Evolutionary conservation across 192 early-diverging fungal species (phyloP), one percentile per base, ranked within the genome.

Genomic region (Linderina pennispora): DNA sequence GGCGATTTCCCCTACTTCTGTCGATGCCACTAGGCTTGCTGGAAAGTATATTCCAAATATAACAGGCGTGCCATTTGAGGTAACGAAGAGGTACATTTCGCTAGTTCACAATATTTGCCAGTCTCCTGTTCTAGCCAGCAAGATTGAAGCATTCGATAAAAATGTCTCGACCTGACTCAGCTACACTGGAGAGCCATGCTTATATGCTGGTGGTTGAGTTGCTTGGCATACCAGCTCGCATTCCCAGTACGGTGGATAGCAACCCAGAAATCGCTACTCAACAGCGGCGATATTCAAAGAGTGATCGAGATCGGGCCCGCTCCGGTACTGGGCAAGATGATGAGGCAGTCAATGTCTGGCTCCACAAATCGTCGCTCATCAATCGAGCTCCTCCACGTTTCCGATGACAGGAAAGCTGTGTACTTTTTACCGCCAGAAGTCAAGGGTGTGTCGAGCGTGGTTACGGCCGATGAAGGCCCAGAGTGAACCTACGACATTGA

Each of bases 31-130:
- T 28, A 61, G 76, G 13, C 78, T 97, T 20, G 55, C 72, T 41
- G 78, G 67, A 37, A 85, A 84, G 58, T 97, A 95, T 61, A 92
- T 97, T 62, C 94, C 94, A 28, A 97, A 97, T 65, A 75, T 97
- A 53, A 95, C 91, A 34, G 92, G 89, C 18, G 50, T 80, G 59
- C 92, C 94, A 23, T 95, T 97, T 77, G 80, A 76, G 36, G 76
- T 89, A 23, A 71, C 77, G 24, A 83, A 81, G 67, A 63, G 59
- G 13, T 97, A 94, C n/a, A n/a, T n/a, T n/a, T n/a, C n/a, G n/a
- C n/a, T 66, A 31, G 86, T 91, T 1, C 75, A 80, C 58, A 59
- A 77, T 20, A 57, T 80, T 22, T 92, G 91, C n/a, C n/a, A n/a
- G n/a, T n/a, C n/a, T n/a, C n/a, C n/a, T n/a, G n/a, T n/a, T n/a